Evolutionary conservation across 768 basidiomycete species (phyloP).

Genomic region (Leccinellum luteum): DNA sequence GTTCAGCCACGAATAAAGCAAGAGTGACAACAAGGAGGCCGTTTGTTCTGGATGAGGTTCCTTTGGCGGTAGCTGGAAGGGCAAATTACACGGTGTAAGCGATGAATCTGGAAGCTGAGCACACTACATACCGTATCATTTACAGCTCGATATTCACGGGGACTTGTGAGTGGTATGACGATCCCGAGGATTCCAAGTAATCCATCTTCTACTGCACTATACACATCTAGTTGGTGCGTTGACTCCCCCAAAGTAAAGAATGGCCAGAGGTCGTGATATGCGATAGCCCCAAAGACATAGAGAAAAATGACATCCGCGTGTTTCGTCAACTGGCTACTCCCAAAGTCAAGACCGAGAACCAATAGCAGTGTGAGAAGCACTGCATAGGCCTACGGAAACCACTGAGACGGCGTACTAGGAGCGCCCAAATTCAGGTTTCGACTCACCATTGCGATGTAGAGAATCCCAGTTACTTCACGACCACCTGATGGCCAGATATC

Average conservation of each 20-base stretch:
- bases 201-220: background rate
- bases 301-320: slow-evolving; percentile 1
- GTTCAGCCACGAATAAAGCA: slow-evolving; percentile 54
- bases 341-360: background rate
- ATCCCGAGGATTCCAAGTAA: slow-evolving; percentile 3
- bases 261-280: slow-evolving; percentile 9
- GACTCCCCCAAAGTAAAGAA: background rate
- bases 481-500: background rate
- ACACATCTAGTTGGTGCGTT: background rate
- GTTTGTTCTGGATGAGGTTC: slow-evolving; percentile 39
- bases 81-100: slow-evolving; percentile 3
- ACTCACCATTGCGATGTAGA: slow-evolving; percentile 6
- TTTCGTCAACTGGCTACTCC: slow-evolving; percentile 14
- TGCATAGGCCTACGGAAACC: slow-evolving; percentile 4
- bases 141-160: background rate
- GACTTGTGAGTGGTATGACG: slow-evolving; percentile 6
- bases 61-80: background rate
- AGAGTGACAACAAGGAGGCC: slow-evolving; percentile 32
- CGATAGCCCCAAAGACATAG: slow-evolving; percentile 1
- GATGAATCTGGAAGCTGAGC: background rate
- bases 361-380: slow-evolving; percentile 5
- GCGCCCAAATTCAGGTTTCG: background rate
- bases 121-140: slow-evolving; percentile 1
- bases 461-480: background rate
- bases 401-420: background rate